Base-by-base conservation (phyloP, 768 basidiomycete species). In the Rhodotorula toruloides region DNA sequence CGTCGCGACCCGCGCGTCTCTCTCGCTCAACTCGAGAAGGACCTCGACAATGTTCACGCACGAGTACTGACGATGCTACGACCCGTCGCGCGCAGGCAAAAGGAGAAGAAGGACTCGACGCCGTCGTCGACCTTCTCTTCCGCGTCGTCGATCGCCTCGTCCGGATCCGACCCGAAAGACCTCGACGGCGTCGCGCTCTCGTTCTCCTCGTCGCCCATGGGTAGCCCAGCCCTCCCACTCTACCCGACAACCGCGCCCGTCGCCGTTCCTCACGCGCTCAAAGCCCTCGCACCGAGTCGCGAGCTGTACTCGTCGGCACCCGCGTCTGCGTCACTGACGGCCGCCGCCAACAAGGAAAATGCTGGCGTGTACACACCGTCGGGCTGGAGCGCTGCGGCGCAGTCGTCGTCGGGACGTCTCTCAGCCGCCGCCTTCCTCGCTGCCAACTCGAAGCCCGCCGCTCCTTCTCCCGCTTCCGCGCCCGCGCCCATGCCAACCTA, bases 81-180 rank as follows among this genome's bases (percentile, higher is more conserved):
- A 22, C 34, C 43, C 22, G 29, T 14, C 42, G 13, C 56, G 3
- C 22, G 8, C 58, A 71, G 70, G 62, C 70, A 71, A 61, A 71
- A 71, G 58, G 65, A 67, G 54, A 71, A 71, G 62, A 66, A 66
- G 54, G 70, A 71, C n/a, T 21, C 49, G 27, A 25, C 52, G 37
- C 22, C 54, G 42, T 43, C 52, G 44, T 50, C 58, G 46, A n/a
- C n/a, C n/a, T 55, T 32, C 36, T 40, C 47, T 32, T 8, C 40
- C 16, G 39, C 39, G 32, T 65, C 63, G n/a, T 70, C 69, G 25
- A 39, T 58, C 22, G 49, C 64, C 22, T 60, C 57, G 46, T 39
- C 53, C 48, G 69, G 58, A 25, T 62, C 61, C 4, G 58, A 62
- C 25, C 59, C 64, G 11, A 54, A 53, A 37, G 68, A 70, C 53